Evolutionary conservation across 2,329 filamentous ascomycete genomes (phyloP).

Genomic region (Talaromyces sp.): DNA sequence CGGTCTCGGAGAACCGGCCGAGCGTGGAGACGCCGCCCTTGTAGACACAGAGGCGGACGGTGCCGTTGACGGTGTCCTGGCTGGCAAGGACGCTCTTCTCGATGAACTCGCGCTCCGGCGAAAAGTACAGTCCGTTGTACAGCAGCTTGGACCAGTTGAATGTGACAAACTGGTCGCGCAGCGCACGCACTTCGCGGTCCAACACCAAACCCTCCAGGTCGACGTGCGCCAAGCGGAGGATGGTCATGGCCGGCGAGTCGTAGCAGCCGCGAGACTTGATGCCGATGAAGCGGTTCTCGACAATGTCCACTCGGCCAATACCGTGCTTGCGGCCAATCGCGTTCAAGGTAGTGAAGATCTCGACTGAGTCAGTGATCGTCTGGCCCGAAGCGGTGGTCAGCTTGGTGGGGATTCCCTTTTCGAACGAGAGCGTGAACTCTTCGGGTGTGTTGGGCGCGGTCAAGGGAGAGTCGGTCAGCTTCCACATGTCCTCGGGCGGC

Average conservation of each 20-base stretch:
- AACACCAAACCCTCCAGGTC: slow-evolving; percentile 63
- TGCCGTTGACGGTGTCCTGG: slow-evolving; percentile 53
- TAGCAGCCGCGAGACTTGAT: slow-evolving; percentile 79
- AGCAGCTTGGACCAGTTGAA: slow-evolving; percentile 55
- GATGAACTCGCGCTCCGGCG: slow-evolving; percentile 65
- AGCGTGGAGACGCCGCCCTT: slow-evolving; percentile 58
- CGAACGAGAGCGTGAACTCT: slow-evolving; percentile 67
- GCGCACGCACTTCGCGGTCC: slow-evolving; percentile 62
- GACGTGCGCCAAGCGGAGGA: slow-evolving; percentile 53
- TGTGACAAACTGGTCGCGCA: slow-evolving; percentile 67
- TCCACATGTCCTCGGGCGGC: slow-evolving; percentile 77
- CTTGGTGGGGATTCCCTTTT: slow-evolving; percentile 70
- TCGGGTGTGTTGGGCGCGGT: slow-evolving; percentile 66
- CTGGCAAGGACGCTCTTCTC: slow-evolving; percentile 58
- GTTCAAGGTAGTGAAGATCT: slow-evolving; percentile 69
- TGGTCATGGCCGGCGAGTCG: slow-evolving; percentile 43
- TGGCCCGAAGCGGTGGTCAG: slow-evolving; percentile 56
- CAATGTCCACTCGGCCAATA: slow-evolving; percentile 76
- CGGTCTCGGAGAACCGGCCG: slow-evolving; percentile 55
- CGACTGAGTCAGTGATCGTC: slow-evolving; percentile 62
- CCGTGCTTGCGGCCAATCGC: slow-evolving; percentile 66
- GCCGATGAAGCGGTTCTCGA: slow-evolving; percentile 75
- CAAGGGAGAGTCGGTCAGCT: slow-evolving; percentile 57
- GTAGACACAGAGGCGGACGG: slow-evolving; percentile 60
- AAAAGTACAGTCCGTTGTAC: slow-evolving; percentile 65